These are phyloP conservation scores for Juncus effusus DNA, from an alignment of 176 grass and related monocot species.

Conservation along the genomic window DNA sequence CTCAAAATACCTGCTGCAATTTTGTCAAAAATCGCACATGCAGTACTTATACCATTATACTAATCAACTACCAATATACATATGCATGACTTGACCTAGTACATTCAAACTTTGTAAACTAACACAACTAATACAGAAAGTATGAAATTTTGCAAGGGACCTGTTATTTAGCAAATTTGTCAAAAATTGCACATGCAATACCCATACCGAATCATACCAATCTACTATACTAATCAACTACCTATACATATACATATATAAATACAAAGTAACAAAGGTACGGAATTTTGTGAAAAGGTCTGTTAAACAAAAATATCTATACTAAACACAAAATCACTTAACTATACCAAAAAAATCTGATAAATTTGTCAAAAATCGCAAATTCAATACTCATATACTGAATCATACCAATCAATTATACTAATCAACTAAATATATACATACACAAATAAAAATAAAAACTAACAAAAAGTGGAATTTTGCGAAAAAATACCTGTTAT, in stretches of 20 bases:
- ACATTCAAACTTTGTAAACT: no score
- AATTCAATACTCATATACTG: conserved; percentile 27
- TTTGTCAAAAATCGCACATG: no score
- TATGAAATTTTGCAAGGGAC: no score
- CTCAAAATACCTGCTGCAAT: no score
- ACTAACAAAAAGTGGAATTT: conserved; percentile 15
- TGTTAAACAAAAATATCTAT: not conserved
- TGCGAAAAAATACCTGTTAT: conserved; percentile 63
- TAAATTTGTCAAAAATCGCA: no score
- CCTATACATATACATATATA: not conserved
- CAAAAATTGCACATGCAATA: no score
- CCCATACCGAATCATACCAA: not conserved
- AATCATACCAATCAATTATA: conserved; percentile 25
- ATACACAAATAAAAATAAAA: not conserved
- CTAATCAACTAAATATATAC: conserved; percentile 18
- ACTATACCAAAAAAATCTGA: not conserved
- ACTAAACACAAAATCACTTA: conserved; percentile 1
- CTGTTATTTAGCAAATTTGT: no score
- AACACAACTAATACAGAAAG: no score
- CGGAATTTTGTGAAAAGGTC: no score
- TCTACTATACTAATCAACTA: conserved; percentile 7
- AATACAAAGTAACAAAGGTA: no score
- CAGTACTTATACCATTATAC: not conserved
- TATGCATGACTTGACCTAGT: no score
- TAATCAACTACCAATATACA: conserved; percentile 1